phyloP scores from a whole-genome alignment of 768 basidiomycete species.

The Lentinula lateritia region DNA sequence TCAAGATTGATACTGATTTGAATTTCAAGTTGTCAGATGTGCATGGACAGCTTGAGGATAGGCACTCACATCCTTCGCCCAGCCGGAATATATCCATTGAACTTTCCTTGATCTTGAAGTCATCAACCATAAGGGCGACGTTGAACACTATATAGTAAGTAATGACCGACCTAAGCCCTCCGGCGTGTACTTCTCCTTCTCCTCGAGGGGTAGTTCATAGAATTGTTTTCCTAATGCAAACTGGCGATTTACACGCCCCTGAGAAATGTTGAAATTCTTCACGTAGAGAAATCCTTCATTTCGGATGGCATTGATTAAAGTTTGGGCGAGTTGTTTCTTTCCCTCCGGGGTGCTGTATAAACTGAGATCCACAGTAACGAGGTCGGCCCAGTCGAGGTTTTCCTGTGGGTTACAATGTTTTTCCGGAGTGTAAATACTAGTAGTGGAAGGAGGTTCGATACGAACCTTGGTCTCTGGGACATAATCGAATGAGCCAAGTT shows the following conservation, averaged over 20 bases:
- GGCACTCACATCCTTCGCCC: background rate
- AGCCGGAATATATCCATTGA: slow-evolving; percentile 34
- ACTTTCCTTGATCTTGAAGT: slow-evolving; percentile 30
- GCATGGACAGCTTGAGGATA: background rate
- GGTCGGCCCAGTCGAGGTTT: slow-evolving; percentile 45
- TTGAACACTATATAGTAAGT: background rate
- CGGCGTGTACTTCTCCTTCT: slow-evolving; percentile 39
- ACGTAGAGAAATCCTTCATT: slow-evolving; percentile 50
- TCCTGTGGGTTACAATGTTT: slow-evolving; percentile 20
- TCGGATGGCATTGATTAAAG: slow-evolving; percentile 36
- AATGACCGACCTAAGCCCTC: slow-evolving; percentile 24
- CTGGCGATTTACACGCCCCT: slow-evolving; percentile 42
- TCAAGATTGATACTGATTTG: slow-evolving; percentile 24
- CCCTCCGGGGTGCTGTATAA: slow-evolving; percentile 34
- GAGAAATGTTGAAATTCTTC: slow-evolving; percentile 43
- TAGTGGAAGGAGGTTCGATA: background rate
- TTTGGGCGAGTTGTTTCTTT: slow-evolving; percentile 32
- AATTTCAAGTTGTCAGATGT: background rate
- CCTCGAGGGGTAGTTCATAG: slow-evolving; percentile 45
- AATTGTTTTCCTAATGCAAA: slow-evolving; percentile 41
- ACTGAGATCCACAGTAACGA: slow-evolving; percentile 40
- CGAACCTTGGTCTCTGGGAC: slow-evolving; percentile 35
- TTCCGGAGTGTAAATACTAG: background rate
- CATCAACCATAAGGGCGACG: background rate
- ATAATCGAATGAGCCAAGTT: slow-evolving; percentile 32